A percentile compares a stretch with the other conserved stretches of the same genome.
Evolutionary conservation across 345 rosid species (phyloP).

Genomic region (Citrus trifoliata): DNA sequence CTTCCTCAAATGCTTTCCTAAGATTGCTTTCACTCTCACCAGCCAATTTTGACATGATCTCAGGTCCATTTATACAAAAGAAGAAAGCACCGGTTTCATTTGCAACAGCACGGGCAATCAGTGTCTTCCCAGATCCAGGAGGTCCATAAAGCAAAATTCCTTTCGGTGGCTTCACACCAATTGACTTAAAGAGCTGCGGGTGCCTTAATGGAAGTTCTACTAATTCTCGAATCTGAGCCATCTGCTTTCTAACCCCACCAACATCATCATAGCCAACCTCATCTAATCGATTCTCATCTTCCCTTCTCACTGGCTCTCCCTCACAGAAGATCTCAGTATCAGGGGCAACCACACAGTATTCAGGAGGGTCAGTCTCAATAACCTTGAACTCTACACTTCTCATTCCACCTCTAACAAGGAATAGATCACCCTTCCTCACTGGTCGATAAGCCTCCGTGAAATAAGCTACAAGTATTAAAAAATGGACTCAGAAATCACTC

Average conservation of each 20-base stretch:
- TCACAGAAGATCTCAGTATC: slow-evolving; percentile 98
- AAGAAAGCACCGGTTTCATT: slow-evolving; percentile 97
- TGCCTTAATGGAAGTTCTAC: slow-evolving; percentile 96
- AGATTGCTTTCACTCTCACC: slow-evolving; percentile 99
- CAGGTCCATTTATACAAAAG: slow-evolving; percentile 94
- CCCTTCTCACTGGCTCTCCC: slow-evolving; percentile 93
- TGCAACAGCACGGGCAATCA: slow-evolving; percentile 95
- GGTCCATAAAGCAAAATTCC: slow-evolving; percentile 90
- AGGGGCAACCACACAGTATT: slow-evolving; percentile 94
- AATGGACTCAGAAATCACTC: slow-evolving; percentile 10
- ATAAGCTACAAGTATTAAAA: slow-evolving; percentile 61
- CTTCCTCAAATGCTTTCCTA: slow-evolving; percentile 95
- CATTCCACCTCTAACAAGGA: slow-evolving; percentile 98
- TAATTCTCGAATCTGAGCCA: slow-evolving; percentile 96
- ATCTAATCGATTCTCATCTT: slow-evolving; percentile 89
- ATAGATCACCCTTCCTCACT: slow-evolving; percentile 91
- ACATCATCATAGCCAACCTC: slow-evolving; percentile 98
- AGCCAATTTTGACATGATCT: slow-evolving; percentile 95
- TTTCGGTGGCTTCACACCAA: slow-evolving; percentile 98
- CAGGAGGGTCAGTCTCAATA: slow-evolving; percentile 84
- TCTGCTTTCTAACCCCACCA: slow-evolving; percentile 97
- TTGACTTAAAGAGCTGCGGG: slow-evolving; percentile 91
- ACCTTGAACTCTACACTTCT: slow-evolving; percentile 92
- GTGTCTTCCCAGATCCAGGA: slow-evolving; percentile 86
- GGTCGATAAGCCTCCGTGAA: slow-evolving; percentile 96